Percentiles rank a stretch among this genome's conserved stretches.
Evolutionary conservation across 164 flowering plant genomes (phyloP).

Genomic region (Vitis riparia): DNA sequence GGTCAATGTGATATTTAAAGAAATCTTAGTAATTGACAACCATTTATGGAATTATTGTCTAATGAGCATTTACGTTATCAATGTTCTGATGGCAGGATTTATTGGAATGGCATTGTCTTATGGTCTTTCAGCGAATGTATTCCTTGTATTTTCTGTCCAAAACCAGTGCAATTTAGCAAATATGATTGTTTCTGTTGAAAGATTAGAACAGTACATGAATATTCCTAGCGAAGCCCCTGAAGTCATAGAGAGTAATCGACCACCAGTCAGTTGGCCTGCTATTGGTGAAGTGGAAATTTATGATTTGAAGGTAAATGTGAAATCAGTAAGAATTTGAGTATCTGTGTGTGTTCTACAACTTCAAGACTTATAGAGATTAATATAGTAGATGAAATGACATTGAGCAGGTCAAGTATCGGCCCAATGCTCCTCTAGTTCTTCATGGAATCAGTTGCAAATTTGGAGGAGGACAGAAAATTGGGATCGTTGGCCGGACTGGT

Average conservation of each 20-base stretch:
- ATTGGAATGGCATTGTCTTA: constrained; percentile 83
- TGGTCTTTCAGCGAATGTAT: constrained; percentile 66
- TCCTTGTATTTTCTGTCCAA: constrained; percentile 49
- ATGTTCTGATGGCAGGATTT: constrained; percentile 43
- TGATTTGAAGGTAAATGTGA: constrained; percentile 41
- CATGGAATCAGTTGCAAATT: constrained; percentile 63
- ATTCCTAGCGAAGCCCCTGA: constrained; percentile 70
- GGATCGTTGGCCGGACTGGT: constrained; percentile 85
- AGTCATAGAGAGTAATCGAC: constrained; percentile 41
- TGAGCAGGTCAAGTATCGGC: constrained; percentile 64
- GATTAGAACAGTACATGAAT: constrained; percentile 68
- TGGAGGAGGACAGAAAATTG: constrained; percentile 67
- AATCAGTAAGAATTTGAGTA: too few species aligned
- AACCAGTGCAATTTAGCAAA: constrained; percentile 58
- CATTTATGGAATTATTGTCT: neutral
- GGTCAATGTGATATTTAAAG: too few species aligned
- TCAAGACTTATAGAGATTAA: too few species aligned
- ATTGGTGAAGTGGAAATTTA: constrained; percentile 60
- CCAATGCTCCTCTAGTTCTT: constrained; percentile 66
- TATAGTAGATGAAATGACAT: neutral
- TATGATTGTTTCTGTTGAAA: constrained; percentile 66
- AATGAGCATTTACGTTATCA: neutral
- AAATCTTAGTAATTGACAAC: neutral
- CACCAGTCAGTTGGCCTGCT: constrained; percentile 55
- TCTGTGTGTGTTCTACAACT: too few species aligned